Evolutionary conservation across 1,284 basidiomycete species (phyloP), one percentile per base, ranked within the genome.

Genomic region (Puccinia triticina): DNA sequence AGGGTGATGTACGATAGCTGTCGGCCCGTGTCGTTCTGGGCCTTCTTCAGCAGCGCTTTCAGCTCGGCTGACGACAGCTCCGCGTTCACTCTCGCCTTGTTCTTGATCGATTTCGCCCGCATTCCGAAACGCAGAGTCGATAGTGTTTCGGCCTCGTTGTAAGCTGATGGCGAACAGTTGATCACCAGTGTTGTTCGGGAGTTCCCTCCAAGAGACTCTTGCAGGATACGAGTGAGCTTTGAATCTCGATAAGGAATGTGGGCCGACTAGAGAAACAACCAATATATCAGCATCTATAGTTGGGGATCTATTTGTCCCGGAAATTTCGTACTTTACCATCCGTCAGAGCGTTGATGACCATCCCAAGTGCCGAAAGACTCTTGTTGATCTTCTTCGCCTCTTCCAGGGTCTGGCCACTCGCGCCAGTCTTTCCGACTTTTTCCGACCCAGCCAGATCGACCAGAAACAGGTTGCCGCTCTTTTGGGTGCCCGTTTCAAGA

Each of bases 311-410:
- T 32, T 48, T 43, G 37, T 26, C 43, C n/a, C n/a, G n/a, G 53
- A 59, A 37, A 69, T 61, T 1, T 59, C 90, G 74, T 84, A 93
- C 95, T 91, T 98, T 98, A 83, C 93, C 91, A 86, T 99, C 97
- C 1, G 97, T 99, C 83, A 99, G 89, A 3, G 96, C 94, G 86
- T 99, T 99, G 88, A 99, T 99, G 87, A 99, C 97, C 96, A 99
- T 99, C 72, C 97, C 97, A 83, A 99, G 91, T 16, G 97, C 96
- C 29, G 95, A 98, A 61, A 99, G 89, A 82, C 93, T 95, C 89
- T 99, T 99, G 90, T 99, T 99, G 89, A 99, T 99, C 90, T 99
- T 99, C 91, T 99, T 99, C 18, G 97, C 97, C 88, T 99, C 97
- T 88, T 99, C 97, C 18, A 99, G 89, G 48, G 97, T 99, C 88